phyloP scores from a whole-genome alignment of 106 monocot species.

The Vanilla planifolia region DNA sequence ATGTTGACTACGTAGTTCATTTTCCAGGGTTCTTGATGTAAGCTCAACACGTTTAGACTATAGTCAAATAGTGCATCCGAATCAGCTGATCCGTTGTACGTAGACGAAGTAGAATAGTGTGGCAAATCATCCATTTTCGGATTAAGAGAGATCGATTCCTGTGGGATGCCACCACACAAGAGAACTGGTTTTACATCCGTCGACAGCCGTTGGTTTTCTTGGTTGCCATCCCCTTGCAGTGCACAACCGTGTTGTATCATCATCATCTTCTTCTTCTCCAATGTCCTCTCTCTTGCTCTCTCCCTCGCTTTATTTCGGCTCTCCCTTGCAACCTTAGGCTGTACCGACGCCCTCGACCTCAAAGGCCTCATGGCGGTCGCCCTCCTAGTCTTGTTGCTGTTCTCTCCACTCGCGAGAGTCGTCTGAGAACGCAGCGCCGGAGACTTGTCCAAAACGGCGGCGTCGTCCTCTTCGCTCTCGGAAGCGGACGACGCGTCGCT shows the following conservation, averaged over 20 bases:
- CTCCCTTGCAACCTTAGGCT: constrained; percentile 12
- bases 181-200: too few species aligned
- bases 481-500: constrained; percentile 9
- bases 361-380: not conserved
- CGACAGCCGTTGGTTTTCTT: not conserved
- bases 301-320: constrained; percentile 31
- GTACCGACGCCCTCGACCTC: not conserved
- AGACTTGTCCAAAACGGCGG: constrained; percentile 11
- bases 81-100: not conserved
- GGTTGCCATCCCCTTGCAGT: not conserved
- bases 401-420: not conserved
- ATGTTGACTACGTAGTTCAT: not conserved
- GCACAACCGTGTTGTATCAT: too few species aligned
- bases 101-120: constrained; percentile 1
- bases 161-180: too few species aligned
- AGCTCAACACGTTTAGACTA: not conserved
- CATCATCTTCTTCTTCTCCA: constrained; percentile 27
- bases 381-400: not conserved
- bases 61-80: not conserved
- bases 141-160: constrained; percentile 13
- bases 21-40: constrained; percentile 1
- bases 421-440: too few species aligned
- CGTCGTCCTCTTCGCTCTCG: constrained; percentile 18
- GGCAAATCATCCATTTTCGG: too few species aligned
- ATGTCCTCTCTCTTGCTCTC: constrained; percentile 48